Percentiles rank a stretch among this genome's conserved stretches.
These are phyloP conservation scores for Deinandra increscens DNA, from an alignment of 129 eudicot genomes.

Conservation along the genomic window DNA sequence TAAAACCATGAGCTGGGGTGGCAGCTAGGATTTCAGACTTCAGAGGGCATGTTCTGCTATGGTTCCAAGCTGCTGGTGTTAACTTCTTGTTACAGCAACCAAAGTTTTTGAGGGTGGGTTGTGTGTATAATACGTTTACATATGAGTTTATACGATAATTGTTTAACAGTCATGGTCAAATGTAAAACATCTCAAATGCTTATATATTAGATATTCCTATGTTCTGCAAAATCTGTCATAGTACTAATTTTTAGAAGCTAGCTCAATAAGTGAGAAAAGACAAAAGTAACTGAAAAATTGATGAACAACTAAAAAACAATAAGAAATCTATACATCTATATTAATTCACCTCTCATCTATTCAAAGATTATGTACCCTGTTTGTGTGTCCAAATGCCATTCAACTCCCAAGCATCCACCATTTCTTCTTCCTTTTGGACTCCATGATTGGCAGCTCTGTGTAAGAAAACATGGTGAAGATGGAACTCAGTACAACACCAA, in stretches of 20 bases:
- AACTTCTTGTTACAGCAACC: too few species aligned
- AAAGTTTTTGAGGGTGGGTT: too few species aligned
- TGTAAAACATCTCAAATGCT: too few species aligned
- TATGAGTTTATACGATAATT: too few species aligned
- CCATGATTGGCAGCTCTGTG: conserved; percentile 38
- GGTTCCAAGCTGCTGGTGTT: too few species aligned
- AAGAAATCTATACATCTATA: conserved; percentile 18
- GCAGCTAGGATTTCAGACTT: too few species aligned
- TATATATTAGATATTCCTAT: neutral
- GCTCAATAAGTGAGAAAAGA: conserved; percentile 1
- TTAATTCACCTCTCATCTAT: conserved; percentile 11
- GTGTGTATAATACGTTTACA: too few species aligned
- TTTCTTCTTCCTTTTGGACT: conserved; percentile 35
- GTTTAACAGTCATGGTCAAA: too few species aligned
- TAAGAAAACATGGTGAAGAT: conserved; percentile 5
- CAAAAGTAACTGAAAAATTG: conserved; percentile 21
- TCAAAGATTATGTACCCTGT: conserved; percentile 17
- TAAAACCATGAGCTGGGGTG: too few species aligned
- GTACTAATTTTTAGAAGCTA: neutral
- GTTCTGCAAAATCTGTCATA: conserved; percentile 8
- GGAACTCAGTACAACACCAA: neutral
- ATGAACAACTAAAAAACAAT: neutral
- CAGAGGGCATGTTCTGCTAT: too few species aligned
- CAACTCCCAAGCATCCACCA: conserved; percentile 46
- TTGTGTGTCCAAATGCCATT: conserved; percentile 3